Base-by-base conservation (phyloP, 2,329 filamentous ascomycete genomes). In the Pseudocercospora cruenta region DNA sequence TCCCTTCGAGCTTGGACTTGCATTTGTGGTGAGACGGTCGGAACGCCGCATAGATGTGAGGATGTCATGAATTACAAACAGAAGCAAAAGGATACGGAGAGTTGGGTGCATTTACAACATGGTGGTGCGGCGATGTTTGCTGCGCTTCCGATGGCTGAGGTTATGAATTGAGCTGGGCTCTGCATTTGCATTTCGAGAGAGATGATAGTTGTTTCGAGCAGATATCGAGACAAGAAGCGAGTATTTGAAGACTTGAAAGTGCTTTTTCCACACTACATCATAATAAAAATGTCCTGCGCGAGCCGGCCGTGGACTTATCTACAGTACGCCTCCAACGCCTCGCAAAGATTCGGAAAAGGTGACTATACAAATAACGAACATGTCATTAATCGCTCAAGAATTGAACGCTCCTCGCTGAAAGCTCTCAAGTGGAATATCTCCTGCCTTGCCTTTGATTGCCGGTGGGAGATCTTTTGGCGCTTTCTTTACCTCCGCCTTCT, bases 351-450 rank as follows among this genome's bases (percentile, higher is more conserved):
- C n/a, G 26, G 28, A 62, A n/a, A 9, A 31, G 33, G 43, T 36
- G 51, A 14, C 26, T 61, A 26, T 47, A 45, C 55, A 58, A 43
- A 39, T 21, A 10, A 24, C 4, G n/a, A 58, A 43, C 12, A n/a
- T 43, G 59, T 33, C 22, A 16, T 28, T 47, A 36, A 36, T 9
- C 43, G 36, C 49, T 82, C 79, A 89, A 62, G 87, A 88, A 78
- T 90, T 88, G 74, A 91, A 90, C 19, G 86, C 86, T 61, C 87
- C 88, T 79, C 90, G 90, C 77, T 91, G 89, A 77, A 91, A 91
- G 74, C 87, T 90, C 77, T 91, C 89, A 5, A 89, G 84, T 16
- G 83, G 83, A 68, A 90, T 87, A 75, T 91, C 88, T 1, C 86
- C 86, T 60, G 85, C 83, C 76, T 89, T 90, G 33, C 86, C 84